A percentile compares a stretch with the other conserved stretches of the same genome.
These are phyloP conservation scores for Polyporus tsugae DNA, from an alignment of 1,284 basidiomycete genomes.

Conservation along the genomic window DNA sequence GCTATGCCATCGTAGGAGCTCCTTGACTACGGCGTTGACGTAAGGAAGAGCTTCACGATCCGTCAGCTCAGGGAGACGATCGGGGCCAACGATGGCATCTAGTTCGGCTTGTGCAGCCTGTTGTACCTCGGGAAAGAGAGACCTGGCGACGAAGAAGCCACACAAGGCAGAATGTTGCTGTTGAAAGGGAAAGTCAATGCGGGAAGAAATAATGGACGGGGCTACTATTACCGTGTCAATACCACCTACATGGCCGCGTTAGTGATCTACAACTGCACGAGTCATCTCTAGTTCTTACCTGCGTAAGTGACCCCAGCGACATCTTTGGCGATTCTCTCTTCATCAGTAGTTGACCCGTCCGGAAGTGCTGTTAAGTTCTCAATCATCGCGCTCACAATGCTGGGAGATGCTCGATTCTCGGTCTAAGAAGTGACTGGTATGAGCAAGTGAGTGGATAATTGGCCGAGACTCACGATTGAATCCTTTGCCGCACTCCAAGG, in stretches of 20 bases:
- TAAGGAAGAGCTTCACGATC: conserved; percentile 26
- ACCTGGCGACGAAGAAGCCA: conserved; percentile 37
- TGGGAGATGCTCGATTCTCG: neutral
- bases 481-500: conserved; percentile 8
- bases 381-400: conserved; percentile 10
- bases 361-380: conserved; percentile 1
- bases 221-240: conserved; percentile 16
- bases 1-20: conserved; percentile 15
- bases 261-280: neutral
- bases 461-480: neutral
- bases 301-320: conserved; percentile 17
- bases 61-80: conserved; percentile 20
- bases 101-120: conserved; percentile 21
- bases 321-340: conserved; percentile 16
- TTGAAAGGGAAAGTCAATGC: neutral
- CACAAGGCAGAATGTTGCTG: conserved; percentile 35
- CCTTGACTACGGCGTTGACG: conserved; percentile 22
- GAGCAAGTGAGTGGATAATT: neutral
- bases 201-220: neutral
- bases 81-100: conserved; percentile 18
- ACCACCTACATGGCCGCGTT: conserved; percentile 8
- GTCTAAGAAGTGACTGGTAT: neutral
- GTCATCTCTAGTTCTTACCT: neutral
- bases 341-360: neutral
- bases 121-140: conserved; percentile 32